Evolutionary conservation across 2,329 filamentous ascomycete species (phyloP).

Genomic region (Paecilomyces sp.): DNA sequence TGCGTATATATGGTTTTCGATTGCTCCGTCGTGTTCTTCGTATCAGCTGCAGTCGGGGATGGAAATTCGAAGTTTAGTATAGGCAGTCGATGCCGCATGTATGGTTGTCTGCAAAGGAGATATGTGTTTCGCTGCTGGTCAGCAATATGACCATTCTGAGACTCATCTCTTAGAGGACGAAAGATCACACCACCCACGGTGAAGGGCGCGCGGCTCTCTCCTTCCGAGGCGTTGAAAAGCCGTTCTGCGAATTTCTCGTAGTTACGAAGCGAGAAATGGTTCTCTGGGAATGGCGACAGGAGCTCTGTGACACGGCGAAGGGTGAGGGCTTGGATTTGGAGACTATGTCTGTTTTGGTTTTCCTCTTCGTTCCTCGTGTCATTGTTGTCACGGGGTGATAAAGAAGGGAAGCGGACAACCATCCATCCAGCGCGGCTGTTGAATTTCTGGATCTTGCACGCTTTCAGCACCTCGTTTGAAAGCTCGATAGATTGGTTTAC

Average conservation of each 20-base stretch:
- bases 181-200: conserved; percentile 45
- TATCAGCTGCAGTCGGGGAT: not conserved
- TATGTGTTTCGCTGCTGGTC: conserved; percentile 13
- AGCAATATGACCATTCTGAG: not conserved
- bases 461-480: conserved; percentile 47
- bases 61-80: conserved; percentile 12
- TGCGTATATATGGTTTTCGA: conserved; percentile 3
- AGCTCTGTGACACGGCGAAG: conserved; percentile 44
- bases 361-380: conserved; percentile 1
- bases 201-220: conserved; percentile 31
- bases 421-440: conserved; percentile 28
- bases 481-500: conserved; percentile 42
- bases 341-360: not conserved
- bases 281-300: conserved; percentile 38
- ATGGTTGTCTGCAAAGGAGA: conserved; percentile 32
- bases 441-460: conserved; percentile 22
- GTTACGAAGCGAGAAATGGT: conserved; percentile 35
- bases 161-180: conserved; percentile 25
- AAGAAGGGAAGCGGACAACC: conserved; percentile 19
- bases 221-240: conserved; percentile 30
- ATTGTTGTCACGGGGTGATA: conserved; percentile 6
- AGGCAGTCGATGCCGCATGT: conserved; percentile 20
- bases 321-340: conserved; percentile 34
- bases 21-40: not conserved
- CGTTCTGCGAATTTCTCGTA: conserved; percentile 32